Percentiles rank a stretch among this genome's conserved stretches.
phyloP scores from a whole-genome alignment of 2,329 filamentous ascomycete species.

The Hirsutella thompsonii region DNA sequence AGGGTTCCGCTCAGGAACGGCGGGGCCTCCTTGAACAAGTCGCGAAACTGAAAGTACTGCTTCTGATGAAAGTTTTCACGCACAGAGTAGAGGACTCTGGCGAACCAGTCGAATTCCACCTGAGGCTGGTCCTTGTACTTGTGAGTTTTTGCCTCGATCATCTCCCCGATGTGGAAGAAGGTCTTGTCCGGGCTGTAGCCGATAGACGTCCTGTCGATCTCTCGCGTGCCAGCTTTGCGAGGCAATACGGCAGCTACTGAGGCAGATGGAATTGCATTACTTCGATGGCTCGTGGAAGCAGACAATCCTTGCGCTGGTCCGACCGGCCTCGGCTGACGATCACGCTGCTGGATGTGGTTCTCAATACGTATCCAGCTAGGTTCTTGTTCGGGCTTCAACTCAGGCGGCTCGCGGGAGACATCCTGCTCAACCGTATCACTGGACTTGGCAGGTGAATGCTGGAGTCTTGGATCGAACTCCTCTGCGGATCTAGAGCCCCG shows the following conservation, averaged over 20 bases:
- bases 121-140: constrained; percentile 19
- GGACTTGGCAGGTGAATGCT: constrained; percentile 17
- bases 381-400: constrained; percentile 18
- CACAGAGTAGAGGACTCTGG: constrained; percentile 42
- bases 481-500: constrained; percentile 18
- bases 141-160: constrained; percentile 31
- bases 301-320: neutral
- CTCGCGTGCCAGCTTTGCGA: neutral
- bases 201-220: too few species aligned
- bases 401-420: constrained; percentile 1
- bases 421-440: neutral
- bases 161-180: constrained; percentile 52
- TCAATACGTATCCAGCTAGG: constrained; percentile 26
- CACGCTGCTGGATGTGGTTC: neutral
- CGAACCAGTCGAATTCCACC: constrained; percentile 48
- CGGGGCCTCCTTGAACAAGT: constrained; percentile 45
- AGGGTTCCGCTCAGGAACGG: constrained; percentile 30
- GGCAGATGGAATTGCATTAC: neutral
- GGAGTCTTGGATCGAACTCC: constrained; percentile 22
- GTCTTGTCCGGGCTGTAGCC: too few species aligned
- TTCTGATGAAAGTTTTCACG: constrained; percentile 34
- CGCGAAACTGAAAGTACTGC: constrained; percentile 52
- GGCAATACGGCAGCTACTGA: neutral
- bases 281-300: neutral
- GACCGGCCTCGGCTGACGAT: neutral